Evolutionary conservation across 23 red algal species (phyloP).

Genomic region (Gracilaria caudata): DNA sequence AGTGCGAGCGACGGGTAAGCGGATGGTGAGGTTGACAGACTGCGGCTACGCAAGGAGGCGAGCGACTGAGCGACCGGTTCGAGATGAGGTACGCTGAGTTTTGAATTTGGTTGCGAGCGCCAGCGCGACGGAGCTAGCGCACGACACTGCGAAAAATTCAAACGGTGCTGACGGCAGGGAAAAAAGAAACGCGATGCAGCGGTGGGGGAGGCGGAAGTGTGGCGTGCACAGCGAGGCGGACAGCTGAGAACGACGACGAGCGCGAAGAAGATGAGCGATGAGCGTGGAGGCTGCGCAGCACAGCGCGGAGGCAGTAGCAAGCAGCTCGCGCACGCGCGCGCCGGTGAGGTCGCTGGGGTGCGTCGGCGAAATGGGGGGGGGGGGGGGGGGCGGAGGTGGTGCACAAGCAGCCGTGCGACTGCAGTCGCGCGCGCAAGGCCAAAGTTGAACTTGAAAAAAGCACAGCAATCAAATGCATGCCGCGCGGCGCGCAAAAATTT

Average conservation of each 20-base stretch:
- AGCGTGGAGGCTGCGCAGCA: not conserved
- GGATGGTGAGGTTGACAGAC: too few species aligned
- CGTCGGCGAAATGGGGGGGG: not conserved
- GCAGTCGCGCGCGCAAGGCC: not conserved
- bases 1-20: too few species aligned
- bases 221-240: too few species aligned
- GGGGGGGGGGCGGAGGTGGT: too few species aligned
- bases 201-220: too few species aligned
- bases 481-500: not conserved
- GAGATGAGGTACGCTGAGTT: not conserved
- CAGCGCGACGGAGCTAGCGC: not conserved
- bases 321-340: not conserved
- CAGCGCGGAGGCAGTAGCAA: not conserved
- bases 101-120: not conserved
- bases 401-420: too few species aligned
- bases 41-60: too few species aligned
- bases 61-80: not conserved
- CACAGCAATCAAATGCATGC: not conserved
- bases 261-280: not conserved
- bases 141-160: not conserved
- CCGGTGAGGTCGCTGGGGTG: too few species aligned
- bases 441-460: slow-evolving; percentile 12
- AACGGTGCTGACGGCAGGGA: not conserved
- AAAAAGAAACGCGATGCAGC: too few species aligned
- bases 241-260: too few species aligned